These are phyloP conservation scores for Suhomyces pyralidae DNA, from an alignment of 805 yeast species.

Conservation along the genomic window DNA sequence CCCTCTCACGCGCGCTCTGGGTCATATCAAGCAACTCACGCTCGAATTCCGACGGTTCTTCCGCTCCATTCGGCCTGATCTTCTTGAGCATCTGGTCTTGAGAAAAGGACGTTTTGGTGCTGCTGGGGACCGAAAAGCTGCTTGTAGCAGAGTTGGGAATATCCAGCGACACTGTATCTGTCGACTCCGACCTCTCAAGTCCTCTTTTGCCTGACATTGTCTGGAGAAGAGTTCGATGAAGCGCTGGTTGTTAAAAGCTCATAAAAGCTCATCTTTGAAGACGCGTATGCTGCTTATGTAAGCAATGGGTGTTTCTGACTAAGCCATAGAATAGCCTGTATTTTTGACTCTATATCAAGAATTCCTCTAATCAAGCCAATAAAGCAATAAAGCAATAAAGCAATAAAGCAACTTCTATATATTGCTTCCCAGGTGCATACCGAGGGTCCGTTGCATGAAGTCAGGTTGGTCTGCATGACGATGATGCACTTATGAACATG, in stretches of 20 bases:
- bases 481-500: no score
- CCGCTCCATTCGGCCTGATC: constrained; percentile 27
- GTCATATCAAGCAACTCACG: constrained; percentile 38
- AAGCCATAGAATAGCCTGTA: no score
- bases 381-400: no score
- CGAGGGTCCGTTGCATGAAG: no score
- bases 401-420: no score
- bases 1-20: constrained; percentile 19
- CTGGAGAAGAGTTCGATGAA: not conserved
- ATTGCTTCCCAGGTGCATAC: no score
- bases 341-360: no score
- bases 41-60: constrained; percentile 42
- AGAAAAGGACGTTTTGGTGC: constrained; percentile 17
- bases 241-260: no score
- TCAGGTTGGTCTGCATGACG: no score
- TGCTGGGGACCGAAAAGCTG: constrained; percentile 13
- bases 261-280: not conserved
- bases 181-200: not conserved
- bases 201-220: not conserved
- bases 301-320: not conserved
- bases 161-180: not conserved
- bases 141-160: not conserved
- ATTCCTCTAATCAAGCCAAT: no score
- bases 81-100: constrained; percentile 35
- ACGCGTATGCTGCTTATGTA: not conserved